phyloP scores from a whole-genome alignment of 805 yeast species.

The Zygotorulaspora chibaensis region DNA sequence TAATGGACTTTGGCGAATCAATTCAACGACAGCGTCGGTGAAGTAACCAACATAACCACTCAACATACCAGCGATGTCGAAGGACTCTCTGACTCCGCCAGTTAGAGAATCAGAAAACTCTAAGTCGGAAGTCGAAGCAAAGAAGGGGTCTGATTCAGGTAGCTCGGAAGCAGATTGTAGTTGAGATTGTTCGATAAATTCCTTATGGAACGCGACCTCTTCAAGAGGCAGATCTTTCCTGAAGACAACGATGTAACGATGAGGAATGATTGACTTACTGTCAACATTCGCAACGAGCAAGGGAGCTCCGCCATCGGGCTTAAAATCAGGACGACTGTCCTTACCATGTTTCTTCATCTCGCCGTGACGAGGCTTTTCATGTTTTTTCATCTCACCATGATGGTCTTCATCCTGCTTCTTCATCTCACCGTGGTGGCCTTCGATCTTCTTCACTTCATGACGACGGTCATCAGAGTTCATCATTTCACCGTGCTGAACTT shows the following conservation, averaged over 20 bases:
- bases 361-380: constrained; percentile 14
- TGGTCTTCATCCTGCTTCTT: constrained; percentile 33
- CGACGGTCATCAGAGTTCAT: no score
- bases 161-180: constrained; percentile 38
- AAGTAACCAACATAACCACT: constrained; percentile 85
- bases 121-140: constrained; percentile 30
- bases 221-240: constrained; percentile 56
- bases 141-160: constrained; percentile 18
- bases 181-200: constrained; percentile 58
- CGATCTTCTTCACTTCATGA: neutral
- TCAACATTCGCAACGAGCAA: constrained; percentile 37
- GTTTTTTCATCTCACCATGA: neutral
- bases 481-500: neutral
- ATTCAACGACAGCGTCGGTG: constrained; percentile 66
- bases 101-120: constrained; percentile 24
- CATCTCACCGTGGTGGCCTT: neutral
- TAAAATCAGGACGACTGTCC: neutral
- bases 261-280: constrained; percentile 47
- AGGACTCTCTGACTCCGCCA: constrained; percentile 59
- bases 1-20: constrained; percentile 61
- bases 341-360: constrained; percentile 4
- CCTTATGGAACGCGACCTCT: constrained; percentile 59
- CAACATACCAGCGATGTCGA: constrained; percentile 53
- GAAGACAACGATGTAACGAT: constrained; percentile 82
- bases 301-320: constrained; percentile 37